These are phyloP conservation scores for Rossbeevera mucosa DNA, from an alignment of 768 basidiomycete species.

Conservation along the genomic window DNA sequence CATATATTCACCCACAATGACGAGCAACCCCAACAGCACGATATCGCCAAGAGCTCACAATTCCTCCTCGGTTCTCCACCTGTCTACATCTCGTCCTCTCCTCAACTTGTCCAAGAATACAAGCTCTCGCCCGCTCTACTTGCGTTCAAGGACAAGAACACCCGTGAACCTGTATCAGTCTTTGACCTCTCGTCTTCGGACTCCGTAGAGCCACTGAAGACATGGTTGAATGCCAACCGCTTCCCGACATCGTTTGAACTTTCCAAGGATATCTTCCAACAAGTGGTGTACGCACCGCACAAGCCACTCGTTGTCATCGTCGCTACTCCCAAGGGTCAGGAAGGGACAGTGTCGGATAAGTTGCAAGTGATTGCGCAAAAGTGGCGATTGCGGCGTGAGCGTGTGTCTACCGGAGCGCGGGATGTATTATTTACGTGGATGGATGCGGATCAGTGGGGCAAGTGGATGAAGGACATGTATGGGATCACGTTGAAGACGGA, in stretches of 20 bases:
- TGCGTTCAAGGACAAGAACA: conserved; percentile 59
- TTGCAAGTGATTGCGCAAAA: conserved; percentile 50
- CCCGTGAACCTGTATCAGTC: conserved; percentile 40
- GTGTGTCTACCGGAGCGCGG: conserved; percentile 18
- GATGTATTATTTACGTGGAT: conserved; percentile 87
- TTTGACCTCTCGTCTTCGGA: conserved; percentile 24
- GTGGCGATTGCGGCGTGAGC: conserved; percentile 44
- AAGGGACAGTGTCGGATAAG: conserved; percentile 41
- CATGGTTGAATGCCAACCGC: conserved; percentile 66
- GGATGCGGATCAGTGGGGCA: conserved; percentile 77
- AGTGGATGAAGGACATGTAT: conserved; percentile 93
- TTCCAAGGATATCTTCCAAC: conserved; percentile 72
- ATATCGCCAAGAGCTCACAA: conserved; percentile 54
- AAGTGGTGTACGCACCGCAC: conserved; percentile 78
- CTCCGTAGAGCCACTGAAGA: conserved; percentile 22
- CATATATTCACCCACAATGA: not conserved
- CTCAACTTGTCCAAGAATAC: conserved; percentile 32
- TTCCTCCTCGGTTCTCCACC: conserved; percentile 46
- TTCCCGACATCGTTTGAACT: conserved; percentile 74
- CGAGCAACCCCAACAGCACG: conserved; percentile 32
- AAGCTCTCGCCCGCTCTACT: conserved; percentile 50
- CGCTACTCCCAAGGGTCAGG: conserved; percentile 38
- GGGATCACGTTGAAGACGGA: conserved; percentile 42
- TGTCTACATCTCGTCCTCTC: conserved; percentile 39
- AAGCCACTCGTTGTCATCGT: conserved; percentile 76